Evolutionary conservation across 495 filamentous ascomycete genomes (phyloP).

Genomic region (Annulohypoxylon maeteangense): DNA sequence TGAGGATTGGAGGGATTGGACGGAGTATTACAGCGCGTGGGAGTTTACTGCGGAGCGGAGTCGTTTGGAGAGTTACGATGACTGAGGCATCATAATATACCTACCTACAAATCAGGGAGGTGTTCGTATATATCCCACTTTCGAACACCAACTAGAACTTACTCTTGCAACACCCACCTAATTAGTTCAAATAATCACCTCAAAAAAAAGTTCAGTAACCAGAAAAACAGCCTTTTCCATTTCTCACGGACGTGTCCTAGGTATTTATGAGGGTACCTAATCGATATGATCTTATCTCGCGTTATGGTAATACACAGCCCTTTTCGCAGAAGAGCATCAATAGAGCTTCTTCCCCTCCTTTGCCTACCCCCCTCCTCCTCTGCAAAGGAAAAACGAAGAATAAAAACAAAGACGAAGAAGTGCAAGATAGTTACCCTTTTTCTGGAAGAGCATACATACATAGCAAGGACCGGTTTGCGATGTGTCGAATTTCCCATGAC

Average conservation of each 20-base stretch:
- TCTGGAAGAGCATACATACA: background rate
- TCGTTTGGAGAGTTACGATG: background rate
- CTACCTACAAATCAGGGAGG: no score
- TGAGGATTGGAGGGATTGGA: conserved; percentile 25
- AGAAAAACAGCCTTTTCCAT: conserved; percentile 22
- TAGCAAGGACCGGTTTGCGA: background rate
- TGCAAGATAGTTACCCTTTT: background rate
- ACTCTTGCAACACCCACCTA: background rate
- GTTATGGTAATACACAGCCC: conserved; percentile 30
- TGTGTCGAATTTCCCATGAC: conserved; percentile 21
- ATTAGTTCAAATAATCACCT: background rate
- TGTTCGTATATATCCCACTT: background rate
- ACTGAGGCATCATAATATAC: background rate
- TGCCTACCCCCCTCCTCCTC: no score
- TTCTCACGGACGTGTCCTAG: conserved; percentile 32
- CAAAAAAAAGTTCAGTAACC: background rate
- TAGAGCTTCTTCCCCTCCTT: background rate
- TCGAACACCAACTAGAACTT: background rate
- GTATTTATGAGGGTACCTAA: conserved; percentile 31
- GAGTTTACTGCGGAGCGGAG: conserved; percentile 3
- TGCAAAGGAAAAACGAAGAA: conserved; percentile 15
- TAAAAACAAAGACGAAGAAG: no score
- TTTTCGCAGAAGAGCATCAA: conserved; percentile 15
- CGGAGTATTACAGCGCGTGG: conserved; percentile 35
- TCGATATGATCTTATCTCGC: background rate